phyloP scores from a whole-genome alignment of 192 early-diverging fungal species.

The Gonapodya prolifera region DNA sequence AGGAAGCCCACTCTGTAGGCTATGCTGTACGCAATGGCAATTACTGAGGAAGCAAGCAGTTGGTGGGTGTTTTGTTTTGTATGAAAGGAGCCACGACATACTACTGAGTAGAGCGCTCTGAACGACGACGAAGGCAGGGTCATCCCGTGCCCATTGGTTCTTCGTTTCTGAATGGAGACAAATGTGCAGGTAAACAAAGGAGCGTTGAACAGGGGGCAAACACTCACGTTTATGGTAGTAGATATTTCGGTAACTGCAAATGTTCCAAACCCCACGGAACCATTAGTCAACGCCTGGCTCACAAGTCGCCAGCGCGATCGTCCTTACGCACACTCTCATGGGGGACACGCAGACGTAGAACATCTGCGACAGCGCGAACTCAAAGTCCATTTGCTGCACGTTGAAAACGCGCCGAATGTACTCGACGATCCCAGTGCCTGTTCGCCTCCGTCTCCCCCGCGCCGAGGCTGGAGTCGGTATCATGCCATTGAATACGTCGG shows the following conservation, averaged over 20 bases:
- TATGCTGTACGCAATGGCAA: constrained; percentile 70
- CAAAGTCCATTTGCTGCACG: constrained; percentile 74
- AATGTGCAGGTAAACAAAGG: constrained; percentile 10
- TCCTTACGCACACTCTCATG: constrained; percentile 63
- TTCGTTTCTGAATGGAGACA: constrained; percentile 65
- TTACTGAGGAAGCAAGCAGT: constrained; percentile 30
- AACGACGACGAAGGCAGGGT: constrained; percentile 85
- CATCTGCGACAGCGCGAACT: constrained; percentile 85
- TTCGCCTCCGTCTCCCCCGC: too few species aligned
- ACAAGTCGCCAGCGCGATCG: neutral
- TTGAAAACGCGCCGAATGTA: constrained; percentile 1
- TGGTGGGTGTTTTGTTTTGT: neutral
- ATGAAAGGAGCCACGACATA: constrained; percentile 22
- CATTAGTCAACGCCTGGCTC: neutral
- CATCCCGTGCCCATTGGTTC: constrained; percentile 95
- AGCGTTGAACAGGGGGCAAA: too few species aligned
- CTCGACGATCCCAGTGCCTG: constrained; percentile 29
- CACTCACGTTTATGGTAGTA: constrained; percentile 88
- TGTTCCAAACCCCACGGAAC: neutral
- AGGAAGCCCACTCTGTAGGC: constrained; percentile 52
- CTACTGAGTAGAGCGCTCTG: constrained; percentile 47
- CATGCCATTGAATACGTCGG: too few species aligned
- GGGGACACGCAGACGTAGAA: constrained; percentile 68
- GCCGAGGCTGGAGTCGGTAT: too few species aligned
- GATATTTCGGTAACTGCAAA: constrained; percentile 76